Evolutionary conservation across 2,329 filamentous ascomycete genomes (phyloP), one percentile per base, ranked within the genome.

Genomic region (Nemania bipapillata): DNA sequence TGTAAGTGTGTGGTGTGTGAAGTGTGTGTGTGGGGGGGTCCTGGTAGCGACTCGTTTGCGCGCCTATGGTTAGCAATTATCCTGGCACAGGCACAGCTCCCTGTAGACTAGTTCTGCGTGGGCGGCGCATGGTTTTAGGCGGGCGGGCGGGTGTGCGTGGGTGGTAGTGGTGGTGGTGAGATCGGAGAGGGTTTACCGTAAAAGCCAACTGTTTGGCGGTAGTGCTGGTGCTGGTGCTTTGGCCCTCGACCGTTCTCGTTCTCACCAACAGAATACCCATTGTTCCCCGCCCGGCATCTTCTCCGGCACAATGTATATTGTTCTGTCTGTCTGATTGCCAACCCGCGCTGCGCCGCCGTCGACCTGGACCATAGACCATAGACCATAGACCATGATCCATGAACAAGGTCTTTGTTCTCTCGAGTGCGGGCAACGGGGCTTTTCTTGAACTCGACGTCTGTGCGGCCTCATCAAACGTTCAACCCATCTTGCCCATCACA

Each of bases 361-460:
- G 20, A 28, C 35, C 68, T 70, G 66, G 68, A 72, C 68, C 60
- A 61, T 66, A 60, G 50, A 60, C 63, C 55, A 63, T 70, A 64
- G 68, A 72, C 68, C 60, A 61, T 66, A 60, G 50, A 60, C 63
- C 55, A 63, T n/a, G n/a, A n/a, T 55, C 59, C 57, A 55, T 61
- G 53, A 45, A 72, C 64, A 74, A 73, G 9, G 69, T 65, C 74
- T 67, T 74, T 77, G 70, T 76, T 70, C 71, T 62, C 70, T 68
- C 71, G 70, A 72, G 71, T 65, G 70, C 73, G 75, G 73, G 70
- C 74, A 70, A 74, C 69, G 73, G 73, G 75, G 74, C 70, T 74
- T 74, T 72, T 75, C 68, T 72, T 70, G 69, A 73, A 73, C 69
- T 65, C 71, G 73, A 74, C 57, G 77, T 78, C 77, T 77, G 76